phyloP scores from a whole-genome alignment of 2,329 filamentous ascomycete species.

The Zymoseptoria tritici region DNA sequence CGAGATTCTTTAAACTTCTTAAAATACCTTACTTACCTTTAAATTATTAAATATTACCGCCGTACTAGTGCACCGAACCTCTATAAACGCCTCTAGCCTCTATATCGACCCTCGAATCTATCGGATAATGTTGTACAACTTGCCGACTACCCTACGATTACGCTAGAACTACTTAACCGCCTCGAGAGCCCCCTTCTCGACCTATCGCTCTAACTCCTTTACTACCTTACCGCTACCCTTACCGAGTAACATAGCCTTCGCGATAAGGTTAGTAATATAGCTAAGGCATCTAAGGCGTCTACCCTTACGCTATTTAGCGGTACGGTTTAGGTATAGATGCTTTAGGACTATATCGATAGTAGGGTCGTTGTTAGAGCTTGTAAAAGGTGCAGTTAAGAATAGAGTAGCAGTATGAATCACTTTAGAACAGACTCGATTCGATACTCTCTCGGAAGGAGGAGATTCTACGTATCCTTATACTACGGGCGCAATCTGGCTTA shows the following conservation, averaged over 20 bases:
- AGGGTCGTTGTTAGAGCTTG: slow-evolving; percentile 2
- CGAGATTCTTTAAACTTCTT: neutral
- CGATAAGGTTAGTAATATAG: slow-evolving; percentile 4
- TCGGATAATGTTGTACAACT: slow-evolving; percentile 1
- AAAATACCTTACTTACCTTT: neutral
- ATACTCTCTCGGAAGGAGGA: too few species aligned
- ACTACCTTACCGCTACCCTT: slow-evolving; percentile 1
- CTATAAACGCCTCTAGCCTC: slow-evolving; percentile 1
- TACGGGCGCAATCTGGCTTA: too few species aligned
- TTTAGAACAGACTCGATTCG: too few species aligned
- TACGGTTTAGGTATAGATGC: neutral
- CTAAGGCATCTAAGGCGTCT: slow-evolving; percentile 1
- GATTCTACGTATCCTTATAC: too few species aligned
- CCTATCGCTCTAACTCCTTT: neutral
- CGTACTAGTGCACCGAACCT: neutral
- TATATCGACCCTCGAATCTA: slow-evolving; percentile 1
- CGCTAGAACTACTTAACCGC: slow-evolving; percentile 2
- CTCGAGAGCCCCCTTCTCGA: slow-evolving; percentile 2
- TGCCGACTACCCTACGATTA: neutral
- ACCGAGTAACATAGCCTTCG: slow-evolving; percentile 2
- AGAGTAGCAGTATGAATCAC: too few species aligned
- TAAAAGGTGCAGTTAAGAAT: too few species aligned
- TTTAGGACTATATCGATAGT: slow-evolving; percentile 1
- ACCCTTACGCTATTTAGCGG: neutral
- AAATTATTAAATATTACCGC: slow-evolving; percentile 1